Evolutionary conservation across 2,329 filamentous ascomycete species (phyloP), one percentile per base, ranked within the genome.

Genomic region (Conoideocrella luteorostrata): DNA sequence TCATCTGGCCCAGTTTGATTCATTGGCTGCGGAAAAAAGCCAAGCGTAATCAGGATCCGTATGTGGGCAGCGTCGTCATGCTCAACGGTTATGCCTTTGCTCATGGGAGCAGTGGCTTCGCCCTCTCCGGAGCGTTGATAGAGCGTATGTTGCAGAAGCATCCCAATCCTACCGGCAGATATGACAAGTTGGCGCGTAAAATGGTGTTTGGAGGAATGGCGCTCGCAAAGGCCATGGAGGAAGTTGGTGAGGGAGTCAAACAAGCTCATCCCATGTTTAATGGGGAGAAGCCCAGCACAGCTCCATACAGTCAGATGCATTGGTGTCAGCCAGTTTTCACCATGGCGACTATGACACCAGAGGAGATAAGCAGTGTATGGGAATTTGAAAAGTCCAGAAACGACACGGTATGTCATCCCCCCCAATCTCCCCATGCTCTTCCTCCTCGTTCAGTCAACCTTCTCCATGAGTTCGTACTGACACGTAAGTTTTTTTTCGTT

Each of bases 321-420:
- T 78, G 75, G 74, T 78, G 75, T 48, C 70, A 77, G 52, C 74
- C 75, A 5, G 65, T 76, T n/a, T 55, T 78, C 32, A 76, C 74
- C 4, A 75, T 78, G 71, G 74, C 77, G 51, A 72, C 77, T 51
- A 68, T 78, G 56, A 67, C 68, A 37, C 63, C 72, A 7, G 67
- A 74, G 50, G 74, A 78, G 52, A 65, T 77, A 36, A 72, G 66
- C 49, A 60, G 54, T 33, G 64, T 76, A 26, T 78, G 74, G 71
- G 66, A 74, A 43, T 77, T 68, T 45, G 75, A 78, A 53, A 67
- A 75, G 54, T 70, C 65, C 4, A 63, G 70, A 24, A 66, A 64
- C 51, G 63, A 63, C 23, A 57, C 63, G 52, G 68, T 71, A 56
- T 54, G 66, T 60, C 7, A 17, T 15, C n/a, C n/a, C n/a, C n/a